Percentiles rank a stretch among this genome's conserved stretches.
Conservation (phyloP, 352 stramenopile genomes). For the Aphanomyces invadans region DNA sequence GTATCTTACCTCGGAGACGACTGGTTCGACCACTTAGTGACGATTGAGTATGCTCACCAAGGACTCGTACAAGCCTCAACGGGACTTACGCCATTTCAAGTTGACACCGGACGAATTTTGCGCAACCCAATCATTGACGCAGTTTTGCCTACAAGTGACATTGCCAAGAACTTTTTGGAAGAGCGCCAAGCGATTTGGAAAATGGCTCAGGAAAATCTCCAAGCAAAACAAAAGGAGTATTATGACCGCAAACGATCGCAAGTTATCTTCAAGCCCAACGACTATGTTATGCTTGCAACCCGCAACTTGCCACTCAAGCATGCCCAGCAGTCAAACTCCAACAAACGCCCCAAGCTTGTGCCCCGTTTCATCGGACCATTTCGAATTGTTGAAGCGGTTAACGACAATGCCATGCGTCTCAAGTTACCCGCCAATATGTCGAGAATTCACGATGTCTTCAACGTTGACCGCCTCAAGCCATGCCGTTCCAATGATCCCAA, state of each 20-base stretch:
- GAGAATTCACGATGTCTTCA: too few species aligned
- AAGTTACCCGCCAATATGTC: too few species aligned
- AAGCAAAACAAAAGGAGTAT: slow-evolving; percentile 9
- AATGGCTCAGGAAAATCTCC: not conserved
- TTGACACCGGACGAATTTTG: not conserved
- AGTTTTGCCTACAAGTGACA: not conserved
- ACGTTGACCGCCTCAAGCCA: too few species aligned
- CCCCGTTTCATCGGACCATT: too few species aligned
- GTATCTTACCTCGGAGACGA: slow-evolving; percentile 16
- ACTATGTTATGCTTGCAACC: slow-evolving; percentile 17
- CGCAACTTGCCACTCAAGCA: slow-evolving; percentile 10
- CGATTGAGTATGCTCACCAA: slow-evolving; percentile 24
- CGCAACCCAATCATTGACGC: not conserved
- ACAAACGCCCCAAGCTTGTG: too few species aligned
- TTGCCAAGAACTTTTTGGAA: slow-evolving; percentile 18
- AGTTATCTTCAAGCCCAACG: not conserved
- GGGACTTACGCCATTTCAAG: not conserved
- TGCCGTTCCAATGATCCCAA: too few species aligned
- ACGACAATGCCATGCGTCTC: too few species aligned
- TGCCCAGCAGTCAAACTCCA: too few species aligned
- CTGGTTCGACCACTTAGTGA: slow-evolving; percentile 17
- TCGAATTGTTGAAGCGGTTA: too few species aligned
- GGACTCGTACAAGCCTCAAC: slow-evolving; percentile 10
- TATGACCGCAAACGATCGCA: slow-evolving; percentile 3
- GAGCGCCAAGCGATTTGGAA: not conserved